These are phyloP conservation scores for Cucumis sativus DNA, from an alignment of 306 rosid genomes.

Conservation along the genomic window Cucumber_9930_V3 NC_026657.2:859001-859500, in stretches of 20 bases:
- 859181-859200: slow-evolving; percentile 42
- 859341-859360: neutral
- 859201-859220: slow-evolving; percentile 23
- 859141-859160: slow-evolving; percentile 39
- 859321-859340: slow-evolving; percentile 76
- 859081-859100: slow-evolving; percentile 47
- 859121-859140: slow-evolving; percentile 42
- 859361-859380: neutral
- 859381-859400: neutral
- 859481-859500: slow-evolving; percentile 47
- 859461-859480: slow-evolving; percentile 32
- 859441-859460: slow-evolving; percentile 54
- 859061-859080: neutral
- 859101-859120: slow-evolving; percentile 45
- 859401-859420: neutral
- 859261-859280: neutral
- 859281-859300: neutral
- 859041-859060: neutral
- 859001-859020: neutral
- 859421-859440: neutral
- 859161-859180: slow-evolving; percentile 45
- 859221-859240: no score
- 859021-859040: neutral
- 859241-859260: neutral
- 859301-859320: slow-evolving; percentile 86